These are phyloP conservation scores for Rubia yunnanensis DNA, from an alignment of 257 asterid species.

Conservation along the genomic window DNA sequence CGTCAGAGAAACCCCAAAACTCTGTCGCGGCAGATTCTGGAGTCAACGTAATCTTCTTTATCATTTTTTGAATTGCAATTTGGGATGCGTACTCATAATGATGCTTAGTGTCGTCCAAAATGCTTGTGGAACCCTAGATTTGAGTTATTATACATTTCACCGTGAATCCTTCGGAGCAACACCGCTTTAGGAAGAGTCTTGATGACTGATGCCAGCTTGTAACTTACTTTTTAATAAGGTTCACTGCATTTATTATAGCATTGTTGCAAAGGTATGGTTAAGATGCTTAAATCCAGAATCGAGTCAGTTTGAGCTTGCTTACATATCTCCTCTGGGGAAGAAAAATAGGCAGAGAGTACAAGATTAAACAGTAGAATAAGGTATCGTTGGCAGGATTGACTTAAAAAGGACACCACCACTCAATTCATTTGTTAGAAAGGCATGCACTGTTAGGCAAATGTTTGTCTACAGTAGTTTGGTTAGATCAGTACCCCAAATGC, in stretches of 20 bases:
- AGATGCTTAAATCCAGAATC: not conserved
- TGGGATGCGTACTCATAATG: not conserved
- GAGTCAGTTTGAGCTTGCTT: not conserved
- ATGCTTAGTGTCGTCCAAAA: not conserved
- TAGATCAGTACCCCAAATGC: not conserved
- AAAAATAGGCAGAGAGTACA: not conserved
- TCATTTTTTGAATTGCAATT: not conserved
- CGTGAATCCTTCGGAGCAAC: too few relatives aligned
- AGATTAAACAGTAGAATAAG: not conserved
- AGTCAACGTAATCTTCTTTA: conserved; percentile 39
- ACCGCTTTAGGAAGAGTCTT: not conserved
- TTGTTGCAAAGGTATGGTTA: not conserved
- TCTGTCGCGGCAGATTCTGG: conserved; percentile 55
- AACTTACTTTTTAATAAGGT: not conserved
- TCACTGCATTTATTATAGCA: not conserved
- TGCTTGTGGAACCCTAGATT: not conserved
- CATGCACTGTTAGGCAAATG: not conserved
- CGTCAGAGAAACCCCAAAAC: conserved; percentile 27
- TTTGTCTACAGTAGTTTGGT: not conserved
- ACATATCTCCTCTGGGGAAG: not conserved
- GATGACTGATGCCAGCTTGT: not conserved
- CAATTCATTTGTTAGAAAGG: not conserved
- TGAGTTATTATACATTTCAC: not conserved
- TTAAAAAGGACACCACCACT: not conserved
- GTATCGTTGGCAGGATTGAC: not conserved